Evolutionary conservation across 768 basidiomycete species (phyloP), one percentile per base, ranked within the genome.

Genomic region (Arthromyces matolae): DNA sequence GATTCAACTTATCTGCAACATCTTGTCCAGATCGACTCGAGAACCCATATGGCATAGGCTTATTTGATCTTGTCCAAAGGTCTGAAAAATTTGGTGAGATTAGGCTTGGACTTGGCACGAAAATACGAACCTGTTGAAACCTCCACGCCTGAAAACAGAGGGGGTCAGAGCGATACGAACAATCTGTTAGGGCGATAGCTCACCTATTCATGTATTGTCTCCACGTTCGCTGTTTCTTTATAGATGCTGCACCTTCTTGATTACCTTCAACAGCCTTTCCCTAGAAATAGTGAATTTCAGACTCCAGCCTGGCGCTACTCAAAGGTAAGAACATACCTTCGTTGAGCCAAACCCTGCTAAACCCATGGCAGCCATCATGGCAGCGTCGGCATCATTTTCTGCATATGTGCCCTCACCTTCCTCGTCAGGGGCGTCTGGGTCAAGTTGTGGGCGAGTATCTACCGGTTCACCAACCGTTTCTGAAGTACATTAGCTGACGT

Each of bases 141-240:
- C 89, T 54, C 91, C 90, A 53, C 86, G 85, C 42, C 89, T 86
- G 53, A 52, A 8, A 10, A 55, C 47, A 53, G 33, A 40, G 54
- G 45, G 23, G n/a, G 12, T 37, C n/a, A 47, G 18, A 52, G 35
- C 44, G 39, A 50, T 35, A 7, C 31, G 52, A 27, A 36, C 10
- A 35, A 20, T 18, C 7, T 13, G 13, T 19, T 38, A 20, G n/a
- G 10, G n/a, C 52, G n/a, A 25, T 28, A 33, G 51, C 76, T 39
- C 57, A 84, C 82, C 93, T 80, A 65, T 97, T 97, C 95, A 99
- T 99, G 66, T 99, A 99, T 67, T 98, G 95, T 54, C 93, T 77
- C 94, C 93, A 95, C 20, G 91, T 94, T 51, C 92, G 75, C 47
- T 79, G 80, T 70, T 91, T 93, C 76, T 89, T 93, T 56, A 86